Conservation (phyloP, 495 filamentous ascomycete species). For the Lepraria neglecta region DNA sequence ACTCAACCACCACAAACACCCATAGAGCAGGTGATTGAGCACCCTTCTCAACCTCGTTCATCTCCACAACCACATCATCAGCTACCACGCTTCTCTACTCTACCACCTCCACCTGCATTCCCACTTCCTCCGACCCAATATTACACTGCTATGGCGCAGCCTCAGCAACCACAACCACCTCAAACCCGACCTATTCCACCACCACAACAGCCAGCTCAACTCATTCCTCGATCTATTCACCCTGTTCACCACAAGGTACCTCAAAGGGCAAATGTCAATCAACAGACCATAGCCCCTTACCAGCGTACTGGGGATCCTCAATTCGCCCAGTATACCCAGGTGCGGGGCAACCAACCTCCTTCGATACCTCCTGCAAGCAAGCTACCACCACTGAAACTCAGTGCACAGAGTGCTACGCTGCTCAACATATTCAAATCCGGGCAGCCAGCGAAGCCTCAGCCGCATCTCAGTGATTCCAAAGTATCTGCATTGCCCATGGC, state of each 20-base stretch:
- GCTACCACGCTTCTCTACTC: conserved; percentile 30
- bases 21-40: conserved; percentile 37
- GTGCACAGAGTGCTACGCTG: conserved; percentile 55
- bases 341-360: conserved; percentile 39
- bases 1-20: conserved; percentile 34
- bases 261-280: conserved; percentile 27
- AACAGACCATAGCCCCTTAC: conserved; percentile 42
- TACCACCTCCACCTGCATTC: conserved; percentile 43
- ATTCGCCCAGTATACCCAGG: conserved; percentile 40
- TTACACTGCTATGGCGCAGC: conserved; percentile 16
- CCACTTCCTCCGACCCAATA: conserved; percentile 31
- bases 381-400: conserved; percentile 56
- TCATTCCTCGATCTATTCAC: conserved; percentile 9
- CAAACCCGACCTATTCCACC: conserved; percentile 27
- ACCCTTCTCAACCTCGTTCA: conserved; percentile 34
- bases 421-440: conserved; percentile 57
- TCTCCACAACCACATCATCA: conserved; percentile 40
- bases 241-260: neutral
- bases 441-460: neutral
- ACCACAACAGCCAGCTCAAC: conserved; percentile 24
- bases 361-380: conserved; percentile 51
- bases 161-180: conserved; percentile 9
- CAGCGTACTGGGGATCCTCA: conserved; percentile 49
- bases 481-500: neutral
- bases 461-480: neutral